A percentile compares a stretch with the other conserved stretches of the same genome.
Conservation (phyloP, 352 stramenopile genomes). For the Globisporangium irregulare region DNA sequence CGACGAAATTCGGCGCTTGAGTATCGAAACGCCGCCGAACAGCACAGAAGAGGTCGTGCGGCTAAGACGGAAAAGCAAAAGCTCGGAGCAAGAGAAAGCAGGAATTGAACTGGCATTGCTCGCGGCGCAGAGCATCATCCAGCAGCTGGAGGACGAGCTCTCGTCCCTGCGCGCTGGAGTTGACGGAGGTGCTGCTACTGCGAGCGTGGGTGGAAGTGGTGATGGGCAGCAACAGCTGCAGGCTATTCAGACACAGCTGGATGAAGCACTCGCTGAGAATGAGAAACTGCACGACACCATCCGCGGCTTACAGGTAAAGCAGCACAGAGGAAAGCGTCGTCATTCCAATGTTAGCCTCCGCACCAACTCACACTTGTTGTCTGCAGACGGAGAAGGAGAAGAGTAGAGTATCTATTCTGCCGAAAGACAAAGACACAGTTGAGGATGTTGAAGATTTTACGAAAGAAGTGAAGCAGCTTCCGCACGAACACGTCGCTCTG, state of each 20-base stretch:
- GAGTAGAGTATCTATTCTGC: slow-evolving; percentile 4
- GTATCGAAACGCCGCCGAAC: slow-evolving; percentile 19
- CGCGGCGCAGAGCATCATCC: slow-evolving; percentile 34
- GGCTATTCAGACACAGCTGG: slow-evolving; percentile 42
- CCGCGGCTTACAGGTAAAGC: slow-evolving; percentile 63
- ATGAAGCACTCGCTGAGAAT: slow-evolving; percentile 54
- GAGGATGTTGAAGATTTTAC: slow-evolving; percentile 24
- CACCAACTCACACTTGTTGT: slow-evolving; percentile 23
- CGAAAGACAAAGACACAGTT: slow-evolving; percentile 18
- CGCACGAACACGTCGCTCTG: slow-evolving; percentile 28
- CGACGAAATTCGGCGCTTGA: slow-evolving; percentile 21
- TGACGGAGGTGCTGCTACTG: background rate
- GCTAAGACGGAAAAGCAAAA: slow-evolving; percentile 17
- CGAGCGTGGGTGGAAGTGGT: slow-evolving; percentile 1
- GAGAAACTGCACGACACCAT: slow-evolving; percentile 59
- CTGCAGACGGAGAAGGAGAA: slow-evolving; percentile 19
- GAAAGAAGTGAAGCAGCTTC: slow-evolving; percentile 40
- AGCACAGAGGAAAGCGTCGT: slow-evolving; percentile 28
- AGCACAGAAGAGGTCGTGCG: slow-evolving; percentile 15
- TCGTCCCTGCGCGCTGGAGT: slow-evolving; percentile 2
- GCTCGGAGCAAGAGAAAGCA: slow-evolving; percentile 29
- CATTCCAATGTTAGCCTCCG: slow-evolving; percentile 31
- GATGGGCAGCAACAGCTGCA: slow-evolving; percentile 17
- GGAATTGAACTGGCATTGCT: slow-evolving; percentile 28
- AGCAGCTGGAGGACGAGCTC: slow-evolving; percentile 41